These are phyloP conservation scores for Rhizoclosmatium globosum DNA, from an alignment of 192 early-diverging fungal genomes.

Conservation along the genomic window DNA sequence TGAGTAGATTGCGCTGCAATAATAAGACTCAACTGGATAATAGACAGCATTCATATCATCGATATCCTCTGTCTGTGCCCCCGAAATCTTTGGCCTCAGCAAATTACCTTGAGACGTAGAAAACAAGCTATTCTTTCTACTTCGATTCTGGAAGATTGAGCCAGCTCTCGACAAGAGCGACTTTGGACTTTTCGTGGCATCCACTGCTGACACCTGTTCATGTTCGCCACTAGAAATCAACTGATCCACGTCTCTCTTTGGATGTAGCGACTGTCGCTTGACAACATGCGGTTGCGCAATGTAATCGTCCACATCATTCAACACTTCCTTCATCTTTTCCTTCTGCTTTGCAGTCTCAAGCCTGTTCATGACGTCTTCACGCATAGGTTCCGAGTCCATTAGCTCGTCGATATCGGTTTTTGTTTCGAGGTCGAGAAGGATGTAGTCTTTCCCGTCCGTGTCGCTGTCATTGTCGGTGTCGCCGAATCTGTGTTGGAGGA, in stretches of 20 bases:
- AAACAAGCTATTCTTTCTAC: neutral
- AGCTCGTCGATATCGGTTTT: slow-evolving; percentile 8
- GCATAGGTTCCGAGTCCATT: neutral
- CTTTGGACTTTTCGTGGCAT: slow-evolving; percentile 2
- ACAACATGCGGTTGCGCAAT: neutral
- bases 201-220: neutral
- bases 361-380: neutral
- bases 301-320: slow-evolving; percentile 23
- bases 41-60: slow-evolving; percentile 24
- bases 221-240: neutral
- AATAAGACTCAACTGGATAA: slow-evolving; percentile 12
- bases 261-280: neutral
- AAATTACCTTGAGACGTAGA: neutral
- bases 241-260: slow-evolving; percentile 25
- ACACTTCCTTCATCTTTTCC: slow-evolving; percentile 23
- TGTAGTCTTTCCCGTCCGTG: neutral
- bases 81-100: neutral
- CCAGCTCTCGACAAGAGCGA: neutral
- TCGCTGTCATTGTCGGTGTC: neutral
- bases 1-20: no score
- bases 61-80: neutral
- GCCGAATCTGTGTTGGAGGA: neutral
- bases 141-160: slow-evolving; percentile 2
- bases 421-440: neutral
- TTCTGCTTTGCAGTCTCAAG: slow-evolving; percentile 7